phyloP scores from a whole-genome alignment of 495 filamentous ascomycete species.

The Aspergillus nanangensis region DNA sequence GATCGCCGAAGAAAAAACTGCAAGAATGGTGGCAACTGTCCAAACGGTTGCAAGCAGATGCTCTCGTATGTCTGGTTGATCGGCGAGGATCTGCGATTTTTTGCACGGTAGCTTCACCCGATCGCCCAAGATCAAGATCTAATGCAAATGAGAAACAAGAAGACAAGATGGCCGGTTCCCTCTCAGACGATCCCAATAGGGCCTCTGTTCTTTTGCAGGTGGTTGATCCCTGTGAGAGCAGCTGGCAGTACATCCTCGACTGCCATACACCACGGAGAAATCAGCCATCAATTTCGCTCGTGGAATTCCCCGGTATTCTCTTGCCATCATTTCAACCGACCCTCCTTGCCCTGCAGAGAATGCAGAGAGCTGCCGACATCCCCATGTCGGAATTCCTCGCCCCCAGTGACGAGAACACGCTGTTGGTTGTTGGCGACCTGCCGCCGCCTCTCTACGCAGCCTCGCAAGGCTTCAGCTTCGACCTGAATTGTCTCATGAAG shows the following conservation, averaged over 20 bases:
- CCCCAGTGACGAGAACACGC: slow-evolving; percentile 17
- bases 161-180: slow-evolving; percentile 7
- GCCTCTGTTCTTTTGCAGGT: slow-evolving; percentile 12
- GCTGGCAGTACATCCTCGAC: slow-evolving; percentile 24
- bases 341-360: slow-evolving; percentile 58
- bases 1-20: slow-evolving; percentile 25
- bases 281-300: slow-evolving; percentile 31
- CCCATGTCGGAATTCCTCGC: slow-evolving; percentile 58
- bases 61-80: slow-evolving; percentile 55
- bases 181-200: slow-evolving; percentile 11
- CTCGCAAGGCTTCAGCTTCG: slow-evolving; percentile 46
- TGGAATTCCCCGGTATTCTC: slow-evolving; percentile 69
- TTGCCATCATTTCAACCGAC: slow-evolving; percentile 64
- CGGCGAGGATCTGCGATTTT: slow-evolving; percentile 47
- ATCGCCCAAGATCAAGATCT: slow-evolving; percentile 5
- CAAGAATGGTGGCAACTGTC: slow-evolving; percentile 58
- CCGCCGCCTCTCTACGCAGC: slow-evolving; percentile 52
- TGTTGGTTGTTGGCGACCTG: slow-evolving; percentile 18
- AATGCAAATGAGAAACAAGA: neutral
- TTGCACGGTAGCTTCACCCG: slow-evolving; percentile 42
- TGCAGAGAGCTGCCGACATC: slow-evolving; percentile 44
- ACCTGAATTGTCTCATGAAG: slow-evolving; percentile 43
- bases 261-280: slow-evolving; percentile 1
- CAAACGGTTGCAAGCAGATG: slow-evolving; percentile 51
- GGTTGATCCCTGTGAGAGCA: slow-evolving; percentile 16